phyloP scores from a whole-genome alignment of 1,284 basidiomycete species.

The Leccinum holopus region DNA sequence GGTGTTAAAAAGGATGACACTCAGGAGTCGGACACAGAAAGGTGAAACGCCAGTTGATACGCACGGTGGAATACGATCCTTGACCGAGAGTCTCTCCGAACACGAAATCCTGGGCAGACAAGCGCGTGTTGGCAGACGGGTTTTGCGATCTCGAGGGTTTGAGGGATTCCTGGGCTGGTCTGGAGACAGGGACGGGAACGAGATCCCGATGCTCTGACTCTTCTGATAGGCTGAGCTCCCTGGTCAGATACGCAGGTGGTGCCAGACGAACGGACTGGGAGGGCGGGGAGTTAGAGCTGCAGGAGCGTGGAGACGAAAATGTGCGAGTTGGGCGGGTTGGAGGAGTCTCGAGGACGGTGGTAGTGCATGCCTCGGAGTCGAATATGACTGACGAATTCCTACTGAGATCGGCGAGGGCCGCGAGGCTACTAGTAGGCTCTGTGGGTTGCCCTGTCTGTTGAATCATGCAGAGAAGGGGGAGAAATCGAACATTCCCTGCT shows the following conservation, averaged over 20 bases:
- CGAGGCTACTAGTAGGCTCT: conserved; percentile 19
- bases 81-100: conserved; percentile 73
- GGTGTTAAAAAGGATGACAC: not conserved
- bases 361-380: conserved; percentile 53
- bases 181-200: conserved; percentile 4
- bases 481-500: conserved; percentile 13
- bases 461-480: not conserved
- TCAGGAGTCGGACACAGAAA: not conserved
- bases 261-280: conserved; percentile 40
- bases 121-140: conserved; percentile 46
- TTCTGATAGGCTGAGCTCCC: conserved; percentile 52
- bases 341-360: conserved; percentile 45
- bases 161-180: conserved; percentile 24
- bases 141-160: conserved; percentile 44
- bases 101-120: conserved; percentile 62
- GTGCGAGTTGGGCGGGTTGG: conserved; percentile 58
- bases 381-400: conserved; percentile 75
- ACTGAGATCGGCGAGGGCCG: conserved; percentile 57
- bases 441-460: too few relatives aligned
- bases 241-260: conserved; percentile 60
- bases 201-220: conserved; percentile 23
- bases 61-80: conserved; percentile 76
- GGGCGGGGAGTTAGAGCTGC: conserved; percentile 50
- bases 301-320: conserved; percentile 63
- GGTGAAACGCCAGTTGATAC: conserved; percentile 22